Conservation (phyloP, 805 yeast genomes). For the Kuraishia floccosa region DNA sequence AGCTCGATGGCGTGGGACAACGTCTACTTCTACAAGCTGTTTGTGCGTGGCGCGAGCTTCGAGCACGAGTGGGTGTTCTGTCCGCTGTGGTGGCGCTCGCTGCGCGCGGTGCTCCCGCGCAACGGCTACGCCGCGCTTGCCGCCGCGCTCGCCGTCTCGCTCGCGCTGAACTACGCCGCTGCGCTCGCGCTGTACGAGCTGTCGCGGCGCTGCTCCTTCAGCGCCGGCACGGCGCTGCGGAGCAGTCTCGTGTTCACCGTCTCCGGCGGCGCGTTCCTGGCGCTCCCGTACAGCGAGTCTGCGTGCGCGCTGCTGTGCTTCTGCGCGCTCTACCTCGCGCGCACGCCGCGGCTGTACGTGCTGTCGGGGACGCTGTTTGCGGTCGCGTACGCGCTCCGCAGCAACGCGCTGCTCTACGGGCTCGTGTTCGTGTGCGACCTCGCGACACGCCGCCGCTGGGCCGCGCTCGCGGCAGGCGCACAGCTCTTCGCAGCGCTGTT, state of each 20-base stretch:
- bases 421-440: constrained; percentile 51
- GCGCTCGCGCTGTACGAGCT: constrained; percentile 35
- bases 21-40: constrained; percentile 58
- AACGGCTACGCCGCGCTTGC: constrained; percentile 13
- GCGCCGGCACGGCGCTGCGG: constrained; percentile 8
- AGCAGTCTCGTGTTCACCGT: constrained; percentile 37
- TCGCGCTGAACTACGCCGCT: constrained; percentile 38
- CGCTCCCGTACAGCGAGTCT: constrained; percentile 71
- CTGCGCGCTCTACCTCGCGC: constrained; percentile 32
- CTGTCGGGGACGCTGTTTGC: constrained; percentile 45
- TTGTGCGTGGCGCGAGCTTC: constrained; percentile 36
- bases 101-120: constrained; percentile 11
- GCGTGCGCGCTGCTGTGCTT: constrained; percentile 51
- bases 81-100: constrained; percentile 56
- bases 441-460: constrained; percentile 2
- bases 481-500: constrained; percentile 35
- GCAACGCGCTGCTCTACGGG: constrained; percentile 73
- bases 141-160: constrained; percentile 37
- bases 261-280: constrained; percentile 71
- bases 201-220: constrained; percentile 18
- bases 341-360: constrained; percentile 15
- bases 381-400: constrained; percentile 50
- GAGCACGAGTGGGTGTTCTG: constrained; percentile 92
- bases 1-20: constrained; percentile 76
- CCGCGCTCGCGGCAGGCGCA: constrained; percentile 35